These are phyloP conservation scores for Kurtzmaniella quercitrusa DNA, from an alignment of 1,139 yeast genomes.

Conservation along the genomic window DNA sequence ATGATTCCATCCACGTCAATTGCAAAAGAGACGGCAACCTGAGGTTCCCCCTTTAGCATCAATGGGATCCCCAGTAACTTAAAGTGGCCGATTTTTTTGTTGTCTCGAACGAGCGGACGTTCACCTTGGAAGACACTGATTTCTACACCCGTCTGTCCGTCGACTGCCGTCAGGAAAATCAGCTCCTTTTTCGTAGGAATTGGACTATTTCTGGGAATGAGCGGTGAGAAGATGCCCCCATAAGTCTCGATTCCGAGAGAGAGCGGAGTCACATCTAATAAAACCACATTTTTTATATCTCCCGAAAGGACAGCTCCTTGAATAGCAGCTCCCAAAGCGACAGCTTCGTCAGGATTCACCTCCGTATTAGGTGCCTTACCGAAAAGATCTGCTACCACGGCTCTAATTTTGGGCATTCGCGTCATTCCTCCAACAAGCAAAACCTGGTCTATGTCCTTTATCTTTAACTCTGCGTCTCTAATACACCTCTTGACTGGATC, in stretches of 20 bases:
- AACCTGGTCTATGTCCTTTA: conserved; percentile 64
- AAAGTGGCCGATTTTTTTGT: conserved; percentile 70
- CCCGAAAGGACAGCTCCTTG: conserved; percentile 79
- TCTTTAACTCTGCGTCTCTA: conserved; percentile 63
- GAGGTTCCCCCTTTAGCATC: conserved; percentile 74
- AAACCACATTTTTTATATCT: conserved; percentile 62
- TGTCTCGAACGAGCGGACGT: conserved; percentile 67
- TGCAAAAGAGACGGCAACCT: conserved; percentile 68
- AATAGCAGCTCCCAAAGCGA: conserved; percentile 80
- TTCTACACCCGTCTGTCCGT: conserved; percentile 78
- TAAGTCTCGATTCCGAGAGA: conserved; percentile 79
- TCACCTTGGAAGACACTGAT: conserved; percentile 79
- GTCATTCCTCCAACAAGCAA: conserved; percentile 84
- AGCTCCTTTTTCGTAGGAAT: conserved; percentile 72
- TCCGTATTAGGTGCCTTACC: conserved; percentile 56
- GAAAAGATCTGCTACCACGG: conserved; percentile 54
- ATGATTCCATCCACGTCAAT: conserved; percentile 83
- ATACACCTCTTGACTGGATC: conserved; percentile 66
- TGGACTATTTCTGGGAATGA: conserved; percentile 72
- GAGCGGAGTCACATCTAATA: conserved; percentile 75
- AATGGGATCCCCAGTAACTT: conserved; percentile 64
- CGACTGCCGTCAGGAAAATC: conserved; percentile 78
- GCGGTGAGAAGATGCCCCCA: conserved; percentile 76
- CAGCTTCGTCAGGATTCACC: conserved; percentile 83
- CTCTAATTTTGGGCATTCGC: conserved; percentile 71